These are phyloP conservation scores for Marchantia paleacea DNA, from an alignment of 225 moss, liverwort and hornwort genomes.

Conservation along the genomic window DNA sequence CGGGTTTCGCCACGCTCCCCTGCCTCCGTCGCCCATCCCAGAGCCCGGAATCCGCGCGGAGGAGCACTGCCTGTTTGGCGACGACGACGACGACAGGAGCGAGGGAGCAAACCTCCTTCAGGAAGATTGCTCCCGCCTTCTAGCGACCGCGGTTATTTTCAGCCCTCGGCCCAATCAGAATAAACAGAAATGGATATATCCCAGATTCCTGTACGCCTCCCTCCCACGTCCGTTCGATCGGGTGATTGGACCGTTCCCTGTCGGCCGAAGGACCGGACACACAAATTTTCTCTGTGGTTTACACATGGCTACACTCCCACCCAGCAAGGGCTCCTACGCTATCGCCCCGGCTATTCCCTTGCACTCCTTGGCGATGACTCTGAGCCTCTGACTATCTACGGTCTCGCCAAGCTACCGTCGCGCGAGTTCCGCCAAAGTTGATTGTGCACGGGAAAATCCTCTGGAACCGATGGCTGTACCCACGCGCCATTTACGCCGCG, in stretches of 20 bases:
- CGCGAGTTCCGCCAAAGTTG: background rate
- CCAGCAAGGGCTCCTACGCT: background rate
- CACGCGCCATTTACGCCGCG: background rate
- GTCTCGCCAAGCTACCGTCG: background rate
- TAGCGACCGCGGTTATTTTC: background rate
- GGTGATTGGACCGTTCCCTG: background rate
- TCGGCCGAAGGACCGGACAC: background rate
- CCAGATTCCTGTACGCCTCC: background rate
- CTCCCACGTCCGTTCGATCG: background rate
- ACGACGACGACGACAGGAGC: background rate
- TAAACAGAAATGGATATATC: background rate
- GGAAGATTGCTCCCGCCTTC: background rate
- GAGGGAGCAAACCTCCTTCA: background rate
- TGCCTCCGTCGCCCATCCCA: background rate
- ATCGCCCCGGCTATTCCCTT: background rate
- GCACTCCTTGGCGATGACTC: background rate
- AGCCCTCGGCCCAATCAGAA: background rate
- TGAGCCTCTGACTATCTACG: background rate
- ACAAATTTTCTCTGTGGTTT: background rate
- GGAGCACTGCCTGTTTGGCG: background rate
- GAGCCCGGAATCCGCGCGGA: background rate
- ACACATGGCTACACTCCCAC: background rate
- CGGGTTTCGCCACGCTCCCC: constrained; percentile 6
- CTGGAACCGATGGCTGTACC: background rate
- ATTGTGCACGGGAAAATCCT: background rate